These are phyloP conservation scores for Aquilaria malaccensis DNA, from an alignment of 345 rosid species.

Conservation along the genomic window DNA sequence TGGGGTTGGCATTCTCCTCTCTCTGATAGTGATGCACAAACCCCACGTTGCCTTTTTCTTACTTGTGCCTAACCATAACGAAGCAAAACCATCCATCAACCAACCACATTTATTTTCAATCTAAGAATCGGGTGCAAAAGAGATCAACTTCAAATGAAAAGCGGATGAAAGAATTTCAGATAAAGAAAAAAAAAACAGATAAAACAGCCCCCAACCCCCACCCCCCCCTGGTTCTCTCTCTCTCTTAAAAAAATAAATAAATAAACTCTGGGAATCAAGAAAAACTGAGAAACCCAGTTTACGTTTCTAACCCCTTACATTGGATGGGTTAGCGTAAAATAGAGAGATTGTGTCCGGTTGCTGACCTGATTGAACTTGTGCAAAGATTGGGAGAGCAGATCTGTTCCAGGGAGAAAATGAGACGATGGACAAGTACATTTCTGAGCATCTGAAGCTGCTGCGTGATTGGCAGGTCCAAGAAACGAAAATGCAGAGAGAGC, in stretches of 20 bases:
- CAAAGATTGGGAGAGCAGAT: slow-evolving; percentile 38
- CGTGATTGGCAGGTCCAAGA: slow-evolving; percentile 36
- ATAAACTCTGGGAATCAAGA: slow-evolving; percentile 4
- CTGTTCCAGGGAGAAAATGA: slow-evolving; percentile 33
- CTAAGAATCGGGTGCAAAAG: background rate
- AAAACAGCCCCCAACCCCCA: background rate
- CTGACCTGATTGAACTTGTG: slow-evolving; percentile 36
- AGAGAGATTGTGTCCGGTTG: slow-evolving; percentile 10
- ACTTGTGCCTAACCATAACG: slow-evolving; percentile 31
- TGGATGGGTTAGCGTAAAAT: background rate
- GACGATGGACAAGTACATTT: slow-evolving; percentile 31
- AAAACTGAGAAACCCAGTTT: slow-evolving; percentile 13
- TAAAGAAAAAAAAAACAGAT: background rate
- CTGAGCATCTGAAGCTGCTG: slow-evolving; percentile 32
- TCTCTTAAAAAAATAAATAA: background rate
- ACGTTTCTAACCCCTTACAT: background rate
- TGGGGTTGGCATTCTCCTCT: slow-evolving; percentile 61
- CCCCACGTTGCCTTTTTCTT: slow-evolving; percentile 43
- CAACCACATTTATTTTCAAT: slow-evolving; percentile 3
- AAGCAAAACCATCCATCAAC: slow-evolving; percentile 17
- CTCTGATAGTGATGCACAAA: slow-evolving; percentile 75
- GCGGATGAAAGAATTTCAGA: slow-evolving; percentile 2
- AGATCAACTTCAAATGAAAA: slow-evolving; percentile 8
- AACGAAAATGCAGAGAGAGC: slow-evolving; percentile 68
- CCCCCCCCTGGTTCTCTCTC: too few relatives aligned